Base-by-base conservation (phyloP, 2,329 filamentous ascomycete genomes). In the Fusarium goolgardi region DNA sequence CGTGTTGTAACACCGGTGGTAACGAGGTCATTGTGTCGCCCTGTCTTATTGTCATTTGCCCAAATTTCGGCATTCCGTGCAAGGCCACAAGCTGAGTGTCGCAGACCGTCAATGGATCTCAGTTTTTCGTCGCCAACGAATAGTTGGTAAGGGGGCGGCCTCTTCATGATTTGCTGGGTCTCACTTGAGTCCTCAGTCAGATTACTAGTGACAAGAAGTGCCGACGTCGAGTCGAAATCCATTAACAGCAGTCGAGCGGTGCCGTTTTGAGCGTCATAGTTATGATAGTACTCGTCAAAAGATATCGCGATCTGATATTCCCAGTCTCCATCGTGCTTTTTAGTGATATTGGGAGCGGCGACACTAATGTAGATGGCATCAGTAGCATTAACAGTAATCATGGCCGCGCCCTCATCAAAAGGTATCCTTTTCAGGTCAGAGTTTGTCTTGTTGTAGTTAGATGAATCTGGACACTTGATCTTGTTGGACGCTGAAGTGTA, bases 291-390 rank as follows among this genome's bases (percentile, higher is more conserved):
- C 2, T 82, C 86, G 71, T 97, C 91, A n/a, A 90, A 88, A 2
- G 94, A 97, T 7, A 88, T 91, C 2, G 93, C 93, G 23, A 99
- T 81, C 72, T 96, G 85, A 71, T 94, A 94, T 62, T 90, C 91
- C 83, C 93, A 99, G 6, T 82, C 82, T 3, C 90, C 91, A 1
- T 82, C 79, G 65, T 90, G 91, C 16, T 83, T 82, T 0, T 78
- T 74, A 0, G 89, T 85, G 12, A 90, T 80, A 37, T 88, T 86
- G 0, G 91, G 90, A 1, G 94, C 94, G 23, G 86, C 83, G 6
- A 99, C 84, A 4, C 90, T 89, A 63, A 99, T 85, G 74, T 91
- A 97, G 6, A 97, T 83, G 73, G 92, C 87, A 13, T 83, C 84
- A 2, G 86, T 85, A 2, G 89, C 84, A 45, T 87, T 85, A 21